Percentiles rank a stretch among this genome's conserved stretches.
Conservation (phyloP, 2,329 filamentous ascomycete genomes). For the Pseudogymnoascus sp. region DNA sequence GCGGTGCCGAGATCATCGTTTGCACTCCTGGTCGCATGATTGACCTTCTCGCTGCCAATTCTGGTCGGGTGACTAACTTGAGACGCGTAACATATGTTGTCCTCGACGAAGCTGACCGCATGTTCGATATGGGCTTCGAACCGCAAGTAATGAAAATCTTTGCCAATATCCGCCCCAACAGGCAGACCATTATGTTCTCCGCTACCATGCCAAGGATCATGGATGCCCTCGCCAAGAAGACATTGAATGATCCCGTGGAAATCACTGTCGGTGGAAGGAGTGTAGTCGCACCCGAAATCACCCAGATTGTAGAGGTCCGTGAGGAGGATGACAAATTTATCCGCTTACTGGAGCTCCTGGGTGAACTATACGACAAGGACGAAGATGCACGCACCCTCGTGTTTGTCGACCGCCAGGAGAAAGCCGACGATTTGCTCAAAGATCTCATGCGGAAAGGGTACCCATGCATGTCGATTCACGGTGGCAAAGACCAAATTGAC, state of each 20-base stretch:
- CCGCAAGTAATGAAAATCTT: slow-evolving; percentile 97
- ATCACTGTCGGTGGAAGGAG: slow-evolving; percentile 84
- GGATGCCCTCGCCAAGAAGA: slow-evolving; percentile 82
- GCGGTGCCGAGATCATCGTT: slow-evolving; percentile 88
- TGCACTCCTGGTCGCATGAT: slow-evolving; percentile 94
- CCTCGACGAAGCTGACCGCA: slow-evolving; percentile 92
- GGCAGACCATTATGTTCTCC: slow-evolving; percentile 91
- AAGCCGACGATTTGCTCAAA: slow-evolving; percentile 69
- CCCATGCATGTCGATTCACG: slow-evolving; percentile 87
- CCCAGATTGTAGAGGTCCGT: slow-evolving; percentile 82
- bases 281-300: slow-evolving; percentile 85
- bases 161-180: slow-evolving; percentile 80
- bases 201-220: slow-evolving; percentile 94
- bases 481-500: slow-evolving; percentile 87
- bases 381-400: slow-evolving; percentile 85
- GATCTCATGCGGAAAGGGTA: slow-evolving; percentile 78
- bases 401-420: slow-evolving; percentile 88
- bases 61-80: slow-evolving; percentile 87
- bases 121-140: slow-evolving; percentile 99
- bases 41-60: slow-evolving; percentile 85
- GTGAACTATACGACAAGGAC: slow-evolving; percentile 75
- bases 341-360: slow-evolving; percentile 75
- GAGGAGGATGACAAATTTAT: slow-evolving; percentile 76
- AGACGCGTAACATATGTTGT: slow-evolving; percentile 87
- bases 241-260: slow-evolving; percentile 74